Percentiles rank a stretch among this genome's conserved stretches.
phyloP scores from a whole-genome alignment of 441 rosid genomes.

The Omphalea diandra region DNA sequence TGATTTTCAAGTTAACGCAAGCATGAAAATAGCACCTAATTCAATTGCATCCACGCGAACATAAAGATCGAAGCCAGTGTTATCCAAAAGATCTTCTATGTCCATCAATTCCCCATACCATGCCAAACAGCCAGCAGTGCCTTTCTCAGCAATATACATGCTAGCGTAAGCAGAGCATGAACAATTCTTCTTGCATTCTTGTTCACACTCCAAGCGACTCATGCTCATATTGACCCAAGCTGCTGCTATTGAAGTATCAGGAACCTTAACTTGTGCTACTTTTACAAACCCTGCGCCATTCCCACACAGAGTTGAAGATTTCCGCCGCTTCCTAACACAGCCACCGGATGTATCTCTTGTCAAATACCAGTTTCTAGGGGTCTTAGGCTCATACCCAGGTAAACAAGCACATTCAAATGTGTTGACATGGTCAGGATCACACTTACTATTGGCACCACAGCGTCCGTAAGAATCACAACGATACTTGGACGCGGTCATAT shows the following conservation, averaged over 20 bases:
- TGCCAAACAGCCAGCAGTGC: constrained; percentile 3
- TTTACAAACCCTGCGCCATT: constrained; percentile 30
- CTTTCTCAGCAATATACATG: constrained; percentile 7
- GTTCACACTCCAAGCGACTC: constrained; percentile 16
- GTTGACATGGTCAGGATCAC: background rate
- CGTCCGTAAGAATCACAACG: constrained; percentile 29
- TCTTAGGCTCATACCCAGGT: constrained; percentile 28
- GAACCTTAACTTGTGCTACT: constrained; percentile 19
- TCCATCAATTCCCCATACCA: constrained; percentile 29
- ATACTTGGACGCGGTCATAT: constrained; percentile 14
- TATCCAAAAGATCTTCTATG: background rate
- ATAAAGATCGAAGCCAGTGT: constrained; percentile 9
- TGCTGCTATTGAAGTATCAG: constrained; percentile 26
- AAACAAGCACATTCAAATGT: constrained; percentile 32
- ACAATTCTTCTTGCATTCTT: constrained; percentile 26
- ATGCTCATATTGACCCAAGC: constrained; percentile 11
- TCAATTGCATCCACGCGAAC: constrained; percentile 25
- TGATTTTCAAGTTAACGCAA: too few relatives aligned
- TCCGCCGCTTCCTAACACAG: constrained; percentile 24
- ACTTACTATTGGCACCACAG: constrained; percentile 37
- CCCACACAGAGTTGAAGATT: constrained; percentile 13
- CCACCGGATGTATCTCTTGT: constrained; percentile 25
- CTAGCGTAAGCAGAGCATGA: constrained; percentile 20
- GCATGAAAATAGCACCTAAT: constrained; percentile 8
- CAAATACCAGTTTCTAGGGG: background rate